phyloP scores from a whole-genome alignment of 148 eudicot species.

The Arbutus unedo region DNA sequence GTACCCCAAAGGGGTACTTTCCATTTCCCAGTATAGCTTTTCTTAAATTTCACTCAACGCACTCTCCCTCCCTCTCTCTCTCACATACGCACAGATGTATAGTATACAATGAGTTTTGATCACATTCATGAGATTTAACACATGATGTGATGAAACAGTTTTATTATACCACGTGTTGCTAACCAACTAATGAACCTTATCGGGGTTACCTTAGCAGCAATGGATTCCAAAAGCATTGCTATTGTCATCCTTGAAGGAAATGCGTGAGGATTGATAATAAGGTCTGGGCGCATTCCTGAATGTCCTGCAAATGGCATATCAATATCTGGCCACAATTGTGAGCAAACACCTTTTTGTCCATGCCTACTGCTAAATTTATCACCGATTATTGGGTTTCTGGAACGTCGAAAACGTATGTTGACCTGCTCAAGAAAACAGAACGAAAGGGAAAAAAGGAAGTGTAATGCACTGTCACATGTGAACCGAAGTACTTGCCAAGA shows the following conservation, averaged over 20 bases:
- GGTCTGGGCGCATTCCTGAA: conserved; percentile 97
- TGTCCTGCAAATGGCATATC: conserved; percentile 95
- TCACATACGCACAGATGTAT: neutral
- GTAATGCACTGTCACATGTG: neutral
- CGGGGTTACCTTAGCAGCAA: conserved; percentile 83
- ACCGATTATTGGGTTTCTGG: conserved; percentile 91
- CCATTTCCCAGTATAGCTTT: no score
- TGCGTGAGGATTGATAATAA: conserved; percentile 96
- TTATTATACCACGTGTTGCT: neutral
- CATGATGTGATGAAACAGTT: neutral
- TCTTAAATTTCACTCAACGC: no score
- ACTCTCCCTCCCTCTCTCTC: no score
- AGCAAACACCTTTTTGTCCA: conserved; percentile 99
- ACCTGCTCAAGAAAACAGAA: conserved; percentile 42
- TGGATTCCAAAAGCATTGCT: conserved; percentile 96
- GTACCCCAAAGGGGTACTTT: no score
- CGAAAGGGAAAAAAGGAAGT: neutral
- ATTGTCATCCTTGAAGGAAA: conserved; percentile 99
- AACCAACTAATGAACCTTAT: conserved; percentile 1
- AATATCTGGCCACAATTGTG: conserved; percentile 82
- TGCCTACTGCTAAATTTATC: conserved; percentile 98
- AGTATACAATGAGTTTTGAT: no score
- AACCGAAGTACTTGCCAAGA: neutral
- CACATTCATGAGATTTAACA: neutral
- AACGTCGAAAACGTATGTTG: conserved; percentile 72